Evolutionary conservation across 345 rosid genomes (phyloP).

Genomic region (Sonneratia alba): DNA sequence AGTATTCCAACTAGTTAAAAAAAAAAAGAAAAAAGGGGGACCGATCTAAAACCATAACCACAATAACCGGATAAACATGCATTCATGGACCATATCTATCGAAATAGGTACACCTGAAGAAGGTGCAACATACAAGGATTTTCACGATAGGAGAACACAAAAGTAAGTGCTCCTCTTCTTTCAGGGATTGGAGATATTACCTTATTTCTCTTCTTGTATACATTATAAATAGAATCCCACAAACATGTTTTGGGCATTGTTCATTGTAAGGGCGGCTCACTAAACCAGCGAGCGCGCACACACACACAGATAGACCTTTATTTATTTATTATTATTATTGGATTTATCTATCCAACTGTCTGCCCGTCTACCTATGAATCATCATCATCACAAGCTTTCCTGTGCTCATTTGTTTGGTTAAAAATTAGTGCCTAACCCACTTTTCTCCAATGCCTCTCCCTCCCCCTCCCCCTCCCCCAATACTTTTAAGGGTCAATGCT

Average conservation of each 20-base stretch:
- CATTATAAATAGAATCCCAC: background rate
- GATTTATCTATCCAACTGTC: background rate
- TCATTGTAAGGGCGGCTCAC: slow-evolving; percentile 31
- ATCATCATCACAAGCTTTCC: background rate
- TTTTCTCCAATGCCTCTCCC: background rate
- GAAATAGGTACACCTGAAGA: background rate
- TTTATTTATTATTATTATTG: background rate
- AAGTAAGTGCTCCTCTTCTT: slow-evolving; percentile 13
- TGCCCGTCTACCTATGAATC: background rate
- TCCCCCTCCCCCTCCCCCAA: too few species aligned
- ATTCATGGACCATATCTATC: background rate
- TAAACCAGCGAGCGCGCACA: too few species aligned
- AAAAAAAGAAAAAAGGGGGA: too few species aligned
- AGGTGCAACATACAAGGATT: background rate
- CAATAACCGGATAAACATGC: background rate
- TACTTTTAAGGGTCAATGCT: too few species aligned
- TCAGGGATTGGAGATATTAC: background rate
- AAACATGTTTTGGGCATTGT: slow-evolving; percentile 8
- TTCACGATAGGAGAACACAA: background rate
- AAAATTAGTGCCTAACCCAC: slow-evolving; percentile 5
- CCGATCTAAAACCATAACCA: background rate
- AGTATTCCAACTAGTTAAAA: too few species aligned
- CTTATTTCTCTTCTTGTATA: slow-evolving; percentile 10
- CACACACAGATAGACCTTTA: background rate
- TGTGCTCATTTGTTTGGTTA: background rate